These are phyloP conservation scores for Linanthus parryae DNA, from an alignment of 148 eudicot species.

Conservation along the genomic window DNA sequence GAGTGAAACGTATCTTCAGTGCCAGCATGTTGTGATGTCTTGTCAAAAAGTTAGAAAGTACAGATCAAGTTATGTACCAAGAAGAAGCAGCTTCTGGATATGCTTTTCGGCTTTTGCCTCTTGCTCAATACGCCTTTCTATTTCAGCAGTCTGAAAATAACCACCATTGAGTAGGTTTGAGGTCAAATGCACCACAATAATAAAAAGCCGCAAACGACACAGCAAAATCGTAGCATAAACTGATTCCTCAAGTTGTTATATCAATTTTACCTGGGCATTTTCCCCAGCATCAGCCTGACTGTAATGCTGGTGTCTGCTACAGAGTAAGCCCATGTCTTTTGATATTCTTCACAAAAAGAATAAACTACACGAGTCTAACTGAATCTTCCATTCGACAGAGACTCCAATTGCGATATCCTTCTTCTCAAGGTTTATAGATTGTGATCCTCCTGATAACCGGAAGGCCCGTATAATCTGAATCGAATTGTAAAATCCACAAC, in stretches of 20 bases:
- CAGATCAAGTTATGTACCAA: constrained; percentile 54
- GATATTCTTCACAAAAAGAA: constrained; percentile 11
- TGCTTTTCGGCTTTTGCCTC: constrained; percentile 90
- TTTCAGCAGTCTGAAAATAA: constrained; percentile 66
- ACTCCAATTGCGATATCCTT: too few relatives aligned
- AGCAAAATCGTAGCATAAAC: too few relatives aligned
- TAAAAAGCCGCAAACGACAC: too few relatives aligned
- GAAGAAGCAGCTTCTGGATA: constrained; percentile 86
- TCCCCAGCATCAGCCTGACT: constrained; percentile 59
- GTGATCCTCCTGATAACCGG: too few relatives aligned
- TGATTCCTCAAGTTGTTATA: too few relatives aligned
- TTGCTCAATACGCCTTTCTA: constrained; percentile 84
- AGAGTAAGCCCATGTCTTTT: constrained; percentile 67
- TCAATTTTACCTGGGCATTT: constrained; percentile 51
- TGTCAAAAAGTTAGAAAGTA: too few relatives aligned
- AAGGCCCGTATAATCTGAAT: too few relatives aligned
- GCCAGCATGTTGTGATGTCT: too few relatives aligned
- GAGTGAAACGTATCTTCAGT: too few relatives aligned
- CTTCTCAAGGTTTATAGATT: too few relatives aligned
- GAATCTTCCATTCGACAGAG: constrained; percentile 8
- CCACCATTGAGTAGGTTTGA: neutral
- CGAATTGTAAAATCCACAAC: too few relatives aligned
- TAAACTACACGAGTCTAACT: constrained; percentile 9
- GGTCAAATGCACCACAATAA: too few relatives aligned
- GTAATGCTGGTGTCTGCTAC: constrained; percentile 67